Base-by-base conservation (phyloP, 495 filamentous ascomycete species). In the Neurospora sp. region DNA sequence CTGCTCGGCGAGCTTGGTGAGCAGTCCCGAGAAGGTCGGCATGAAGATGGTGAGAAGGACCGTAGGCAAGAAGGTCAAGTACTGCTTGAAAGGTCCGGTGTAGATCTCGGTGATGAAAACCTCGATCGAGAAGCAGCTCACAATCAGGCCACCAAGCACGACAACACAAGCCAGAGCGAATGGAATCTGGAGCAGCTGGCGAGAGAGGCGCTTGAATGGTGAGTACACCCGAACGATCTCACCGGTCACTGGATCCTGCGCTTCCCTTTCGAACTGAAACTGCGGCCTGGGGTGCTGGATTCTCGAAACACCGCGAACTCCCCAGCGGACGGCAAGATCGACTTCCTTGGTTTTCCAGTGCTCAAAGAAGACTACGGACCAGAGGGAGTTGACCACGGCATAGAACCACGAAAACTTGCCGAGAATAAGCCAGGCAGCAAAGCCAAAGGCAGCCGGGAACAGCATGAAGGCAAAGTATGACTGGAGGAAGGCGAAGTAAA, bases 21-120 rank as follows among this genome's bases (percentile, higher is more conserved):
- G 86, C 41, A 97, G 80, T 7, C 90, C 86, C 20, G 89, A 90
- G 65, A 98, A 86, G 0, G 93, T 90, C 4, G 96, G 96, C 41
- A 96, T 89, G 47, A 92, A 82, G 1, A 89, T 87, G n/a, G 92
- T 94, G 6, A 98, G 85, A 27, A 99, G 85, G 40, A 92, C 88
- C 1, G 96, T 97, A 1, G 96, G 96, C 59, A 97, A 85, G 79
- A 96, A 98, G 1, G 92, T 86, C 82, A 99, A 80, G 71, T 95
- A 88, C 31, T 85, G 84, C 82, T 99, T 97, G 70, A 96, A 87
- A 0, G 96, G 96, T 0, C 96, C 96, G 73, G 90, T 90, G 79
- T 99, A 99, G 42, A 99, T 88, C 81, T 99, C 94, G 0, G 91
- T 92, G 72, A 99, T 92, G 81, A 98, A 97, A 65, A 99, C 93